Evolutionary conservation across 2,329 filamentous ascomycete species (phyloP).

Genomic region (Boeremia lycopersici): DNA sequence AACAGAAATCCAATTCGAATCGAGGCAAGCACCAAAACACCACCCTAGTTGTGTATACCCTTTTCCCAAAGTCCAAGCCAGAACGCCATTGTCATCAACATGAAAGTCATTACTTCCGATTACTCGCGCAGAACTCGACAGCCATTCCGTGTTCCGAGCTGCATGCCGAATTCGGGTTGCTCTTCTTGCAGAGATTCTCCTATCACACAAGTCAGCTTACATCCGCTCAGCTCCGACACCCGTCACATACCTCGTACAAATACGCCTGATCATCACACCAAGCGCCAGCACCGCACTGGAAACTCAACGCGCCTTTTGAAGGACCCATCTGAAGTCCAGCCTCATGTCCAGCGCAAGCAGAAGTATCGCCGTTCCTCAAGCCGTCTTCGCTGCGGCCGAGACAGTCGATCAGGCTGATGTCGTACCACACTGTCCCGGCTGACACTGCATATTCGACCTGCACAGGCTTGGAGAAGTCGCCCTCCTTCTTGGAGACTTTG

Average conservation of each 20-base stretch:
- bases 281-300: conserved; percentile 19
- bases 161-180: conserved; percentile 19
- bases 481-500: conserved; percentile 20
- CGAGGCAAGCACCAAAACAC: background rate
- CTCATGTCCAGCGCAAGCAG: conserved; percentile 21
- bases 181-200: conserved; percentile 28
- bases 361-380: conserved; percentile 12
- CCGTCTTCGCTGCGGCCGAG: conserved; percentile 10
- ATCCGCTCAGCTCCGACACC: too few species aligned
- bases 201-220: conserved; percentile 7
- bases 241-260: conserved; percentile 19
- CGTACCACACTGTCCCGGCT: conserved; percentile 18
- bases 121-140: conserved; percentile 26
- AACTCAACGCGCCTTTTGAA: conserved; percentile 7
- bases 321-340: conserved; percentile 26
- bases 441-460: conserved; percentile 24
- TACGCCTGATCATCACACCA: conserved; percentile 33
- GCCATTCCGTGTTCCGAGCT: conserved; percentile 16
- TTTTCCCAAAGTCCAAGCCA: background rate
- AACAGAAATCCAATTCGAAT: background rate
- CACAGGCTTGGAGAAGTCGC: conserved; percentile 17
- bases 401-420: conserved; percentile 28
- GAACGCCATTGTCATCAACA: background rate
- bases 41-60: background rate
- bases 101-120: conserved; percentile 7